Conservation (phyloP, 495 filamentous ascomycete species). For the Mytilinidion resinicola region DNA sequence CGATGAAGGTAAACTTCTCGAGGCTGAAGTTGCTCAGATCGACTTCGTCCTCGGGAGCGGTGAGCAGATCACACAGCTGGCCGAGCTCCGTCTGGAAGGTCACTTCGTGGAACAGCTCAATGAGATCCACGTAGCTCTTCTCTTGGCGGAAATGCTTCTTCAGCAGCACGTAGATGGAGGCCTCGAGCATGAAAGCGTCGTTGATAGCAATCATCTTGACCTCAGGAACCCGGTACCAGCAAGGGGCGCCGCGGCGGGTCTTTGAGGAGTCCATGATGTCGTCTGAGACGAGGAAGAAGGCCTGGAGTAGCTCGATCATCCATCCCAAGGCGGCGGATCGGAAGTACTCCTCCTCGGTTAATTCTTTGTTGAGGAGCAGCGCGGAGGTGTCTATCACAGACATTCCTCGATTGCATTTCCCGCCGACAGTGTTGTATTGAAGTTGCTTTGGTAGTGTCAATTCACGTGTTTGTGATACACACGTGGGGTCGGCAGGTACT, state of each 20-base stretch:
- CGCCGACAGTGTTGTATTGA: conserved; percentile 78
- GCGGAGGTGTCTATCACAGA: conserved; percentile 88
- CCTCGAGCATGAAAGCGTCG: conserved; percentile 94
- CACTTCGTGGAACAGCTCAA: conserved; percentile 94
- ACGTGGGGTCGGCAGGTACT: conserved; percentile 9
- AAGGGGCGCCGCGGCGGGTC: conserved; percentile 86
- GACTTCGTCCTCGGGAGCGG: conserved; percentile 86
- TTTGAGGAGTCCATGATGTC: conserved; percentile 97
- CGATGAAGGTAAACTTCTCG: conserved; percentile 96
- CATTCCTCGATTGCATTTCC: conserved; percentile 98
- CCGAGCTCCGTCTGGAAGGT: conserved; percentile 91
- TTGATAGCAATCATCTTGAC: conserved; percentile 97
- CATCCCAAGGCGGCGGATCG: conserved; percentile 79
- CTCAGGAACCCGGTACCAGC: conserved; percentile 84
- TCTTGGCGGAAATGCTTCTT: conserved; percentile 88
- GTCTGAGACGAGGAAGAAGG: conserved; percentile 97
- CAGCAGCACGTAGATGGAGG: conserved; percentile 79
- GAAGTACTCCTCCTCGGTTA: conserved; percentile 73
- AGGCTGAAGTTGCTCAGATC: conserved; percentile 89
- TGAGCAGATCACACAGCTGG: conserved; percentile 89
- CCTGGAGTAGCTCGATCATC: conserved; percentile 96
- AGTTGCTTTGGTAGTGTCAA: conserved; percentile 51
- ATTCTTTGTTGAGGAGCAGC: conserved; percentile 64
- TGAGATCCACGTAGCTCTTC: conserved; percentile 75
- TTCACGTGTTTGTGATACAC: no score